Percentiles rank a stretch among this genome's conserved stretches.
Evolutionary conservation across 495 filamentous ascomycete genomes (phyloP).

Genomic region (Emericellopsis terricola): DNA sequence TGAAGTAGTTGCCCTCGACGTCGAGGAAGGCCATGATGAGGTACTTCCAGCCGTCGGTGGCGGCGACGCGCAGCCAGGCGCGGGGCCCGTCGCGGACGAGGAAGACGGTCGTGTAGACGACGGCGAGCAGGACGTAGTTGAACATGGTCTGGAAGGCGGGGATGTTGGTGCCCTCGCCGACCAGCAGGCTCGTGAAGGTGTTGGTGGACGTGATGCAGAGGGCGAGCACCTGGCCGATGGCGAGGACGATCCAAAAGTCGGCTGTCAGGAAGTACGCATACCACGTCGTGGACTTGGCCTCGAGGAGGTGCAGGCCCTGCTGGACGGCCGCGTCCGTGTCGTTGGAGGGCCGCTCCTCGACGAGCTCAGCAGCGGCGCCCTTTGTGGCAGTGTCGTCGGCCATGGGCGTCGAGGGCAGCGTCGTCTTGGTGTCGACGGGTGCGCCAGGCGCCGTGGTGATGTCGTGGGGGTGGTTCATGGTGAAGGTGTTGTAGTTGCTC

Average conservation of each 20-base stretch:
- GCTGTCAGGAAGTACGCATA: conserved; percentile 68
- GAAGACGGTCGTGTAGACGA: conserved; percentile 69
- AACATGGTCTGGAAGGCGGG: conserved; percentile 96
- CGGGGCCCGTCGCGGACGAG: conserved; percentile 66
- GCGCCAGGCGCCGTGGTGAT: too few species aligned
- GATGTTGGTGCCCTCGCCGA: conserved; percentile 50
- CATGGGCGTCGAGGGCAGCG: not conserved
- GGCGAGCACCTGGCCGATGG: conserved; percentile 71
- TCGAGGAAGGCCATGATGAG: conserved; percentile 83
- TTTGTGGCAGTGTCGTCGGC: too few species aligned
- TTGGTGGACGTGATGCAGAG: conserved; percentile 80
- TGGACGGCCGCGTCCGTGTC: conserved; percentile 6
- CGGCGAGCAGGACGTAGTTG: conserved; percentile 72
- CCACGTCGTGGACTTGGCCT: conserved; percentile 36
- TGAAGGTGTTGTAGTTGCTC: too few species aligned
- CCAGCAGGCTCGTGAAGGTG: conserved; percentile 69
- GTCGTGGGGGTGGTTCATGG: too few species aligned
- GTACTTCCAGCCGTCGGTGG: conserved; percentile 78
- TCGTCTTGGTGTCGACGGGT: too few species aligned
- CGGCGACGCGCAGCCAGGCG: conserved; percentile 43
- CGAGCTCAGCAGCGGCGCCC: too few species aligned
- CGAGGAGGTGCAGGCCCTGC: conserved; percentile 22
- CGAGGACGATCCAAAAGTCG: conserved; percentile 72
- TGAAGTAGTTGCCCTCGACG: conserved; percentile 95
- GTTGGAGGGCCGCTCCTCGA: not conserved